Evolutionary conservation across 2,329 filamentous ascomycete genomes (phyloP), one percentile per base, ranked within the genome.

Genomic region (Parastagonospora avenae): DNA sequence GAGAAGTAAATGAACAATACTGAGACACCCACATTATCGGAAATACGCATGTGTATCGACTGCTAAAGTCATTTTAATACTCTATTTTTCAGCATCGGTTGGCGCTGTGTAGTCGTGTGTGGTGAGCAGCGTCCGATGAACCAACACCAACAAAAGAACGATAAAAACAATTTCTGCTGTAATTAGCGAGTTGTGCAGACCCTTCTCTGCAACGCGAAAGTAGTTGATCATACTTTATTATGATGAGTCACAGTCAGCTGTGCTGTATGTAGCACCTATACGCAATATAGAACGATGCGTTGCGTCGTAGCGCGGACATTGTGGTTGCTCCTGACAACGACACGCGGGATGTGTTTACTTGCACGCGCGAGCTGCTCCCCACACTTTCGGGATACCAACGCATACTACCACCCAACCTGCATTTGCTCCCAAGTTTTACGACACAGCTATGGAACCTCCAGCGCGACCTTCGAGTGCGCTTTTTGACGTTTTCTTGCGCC

Each of bases 401-500:
- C 44, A 38, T 4, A 42, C 27, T 39, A 52, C 39, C 40, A 38
- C 43, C 15, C 42, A 31, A 44, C 35, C 30, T 14, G 39, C 46
- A 43, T 42, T 12, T 28, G 28, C 15, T 44, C 40, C 35, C 37
- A 43, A 49, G 29, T 45, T 29, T 42, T 24, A 46, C 19, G 42
- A 31, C 51, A 68, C 64, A 56, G 51, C 52, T 32, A 75, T 75
- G 73, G 71, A 75, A 28, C 64, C 71, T 50, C 67, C 71, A 36
- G 49, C 63, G 16, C 70, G 68, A 44, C 66, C 68, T 19, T 71
- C 69, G 30, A 72, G 66, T 58, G 82, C 84, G 43, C 84, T 97
- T 32, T 97, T 97, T 72, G 88, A 97, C 75, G 93, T 97, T 50
- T 97, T 90, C 70, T 82, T 97, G 35, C 90, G 93, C 42, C 79